Base-by-base conservation (phyloP, 2,329 filamentous ascomycete genomes). In the Phoma sp. region DNA sequence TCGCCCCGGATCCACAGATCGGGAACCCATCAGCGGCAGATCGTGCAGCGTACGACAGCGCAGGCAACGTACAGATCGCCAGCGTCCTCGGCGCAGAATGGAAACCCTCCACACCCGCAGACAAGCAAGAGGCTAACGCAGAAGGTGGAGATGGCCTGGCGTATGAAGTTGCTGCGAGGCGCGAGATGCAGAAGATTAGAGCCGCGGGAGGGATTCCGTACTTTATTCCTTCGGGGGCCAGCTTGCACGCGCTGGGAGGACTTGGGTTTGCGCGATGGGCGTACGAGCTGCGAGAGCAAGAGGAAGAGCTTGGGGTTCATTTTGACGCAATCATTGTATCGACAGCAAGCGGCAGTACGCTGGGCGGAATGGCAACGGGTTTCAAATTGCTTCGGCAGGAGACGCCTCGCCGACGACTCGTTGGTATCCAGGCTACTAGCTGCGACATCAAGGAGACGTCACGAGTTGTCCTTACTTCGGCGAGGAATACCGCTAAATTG, bases 221-320 rank as follows among this genome's bases (percentile, higher is more conserved):
- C 37, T 55, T 55, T 24, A 55, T 55, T 9, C 46, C 52, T 6
- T 55, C 52, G 3, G 52, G 52, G 1, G 52, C 52, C 7, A 55
- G 52, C 27, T 24, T 55, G 36, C 52, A 55, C 14, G 2, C 22
- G 7, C 14, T 55, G 13, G 52, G 52, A 27, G 52, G 52, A 7
- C 25, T 55, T 11, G 52, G 52, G 9, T 55, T 55, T 18, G 52
- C 52, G 10, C 39, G 52, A 2, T 55, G 46, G 29, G 46, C 41
- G 4, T 55, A 30, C n/a, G 52, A 55, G 25, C 25, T 55, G 7
- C 8, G 30, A 2, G 46, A 55, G 30, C 52, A 55, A 7, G 52
- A 55, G 24, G 25, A 39, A 13, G 46, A 55, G 11, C 2, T 55
- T 8, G 36, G 30, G 1, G 4, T 55, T 2, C 24, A 5, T 7